Base-by-base conservation (phyloP, 352 stramenopile genomes). In the Phytophthora nicotianae region DNA sequence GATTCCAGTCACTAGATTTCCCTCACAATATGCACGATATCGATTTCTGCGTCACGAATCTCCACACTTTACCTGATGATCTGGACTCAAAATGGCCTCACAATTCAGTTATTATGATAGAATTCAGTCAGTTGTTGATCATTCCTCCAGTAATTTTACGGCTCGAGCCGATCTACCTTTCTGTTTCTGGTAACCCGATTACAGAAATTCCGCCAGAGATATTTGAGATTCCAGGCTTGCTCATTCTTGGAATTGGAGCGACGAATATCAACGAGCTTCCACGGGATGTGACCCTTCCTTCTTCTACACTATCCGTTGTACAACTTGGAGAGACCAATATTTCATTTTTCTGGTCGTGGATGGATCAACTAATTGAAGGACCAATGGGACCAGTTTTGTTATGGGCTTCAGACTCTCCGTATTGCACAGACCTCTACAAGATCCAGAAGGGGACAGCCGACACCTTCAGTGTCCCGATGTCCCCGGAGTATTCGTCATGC, bases 21-120 rank as follows among this genome's bases (percentile, higher is more conserved):
- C 72, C 76, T 0, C 17, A 37, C 13, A 50, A 33, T 5, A 26
- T 85, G 2, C 37, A 50, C 13, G 72, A 83, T 24, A 50, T 86
- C 20, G 66, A 80, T 24, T 58, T 86, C 35, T 72, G 60, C 0
- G 51, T 70, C 4, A 74, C 74, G 0, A 86, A 83, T 40, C 42
- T 82, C 0, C 33, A 43, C 1, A 14, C 29, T 5, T 38, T 86
- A 5, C 70, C 79, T 0, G 51, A 68, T 5, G 52, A 80, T 43
- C 27, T 86, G 3, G 47, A 75, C 48, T n/a, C 38, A 20, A 71
- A 70, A 20, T 88, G 74, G 72, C 60, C 58, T 1, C 5, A 19
- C 3, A 29, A 19, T 4, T 20, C 35, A 9, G 23, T 51, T 26
- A 40, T 75, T 2, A 23, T 68, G 16, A 20, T 77, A 0, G 72